These are phyloP conservation scores for Spergularia azorica DNA, from an alignment of 179 eudicot species.

Conservation along the genomic window DNA sequence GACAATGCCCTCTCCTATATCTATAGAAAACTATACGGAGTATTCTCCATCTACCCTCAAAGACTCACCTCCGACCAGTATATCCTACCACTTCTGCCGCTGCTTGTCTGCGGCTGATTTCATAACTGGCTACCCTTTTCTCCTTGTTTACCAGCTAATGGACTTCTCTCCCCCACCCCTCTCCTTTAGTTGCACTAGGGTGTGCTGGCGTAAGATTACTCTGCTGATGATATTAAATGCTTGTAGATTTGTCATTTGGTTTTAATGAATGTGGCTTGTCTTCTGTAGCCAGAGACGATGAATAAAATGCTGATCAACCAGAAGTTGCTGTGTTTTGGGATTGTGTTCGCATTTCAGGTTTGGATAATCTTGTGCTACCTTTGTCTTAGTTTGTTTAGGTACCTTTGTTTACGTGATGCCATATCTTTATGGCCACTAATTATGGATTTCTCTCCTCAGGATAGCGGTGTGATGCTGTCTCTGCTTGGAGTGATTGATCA, in stretches of 20 bases:
- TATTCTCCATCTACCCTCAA: no score
- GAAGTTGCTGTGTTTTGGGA: constrained; percentile 89
- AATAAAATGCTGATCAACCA: constrained; percentile 96
- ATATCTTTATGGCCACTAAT: constrained; percentile 19
- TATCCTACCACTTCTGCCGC: no score
- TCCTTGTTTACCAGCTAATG: no score
- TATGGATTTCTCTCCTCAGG: constrained; percentile 44
- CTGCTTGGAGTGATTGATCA: constrained; percentile 80
- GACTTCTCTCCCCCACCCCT: not conserved
- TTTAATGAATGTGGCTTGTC: constrained; percentile 20
- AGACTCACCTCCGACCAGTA: no score
- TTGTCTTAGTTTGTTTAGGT: constrained; percentile 10
- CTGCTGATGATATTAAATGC: constrained; percentile 4
- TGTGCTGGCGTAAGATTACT: no score
- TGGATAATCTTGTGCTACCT: constrained; percentile 19
- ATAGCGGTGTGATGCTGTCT: constrained; percentile 79
- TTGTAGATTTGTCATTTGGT: not conserved
- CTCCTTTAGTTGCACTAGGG: not conserved
- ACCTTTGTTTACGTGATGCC: not conserved
- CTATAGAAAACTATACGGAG: no score
- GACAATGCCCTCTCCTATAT: no score
- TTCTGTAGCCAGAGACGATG: constrained; percentile 81
- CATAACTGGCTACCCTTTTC: no score
- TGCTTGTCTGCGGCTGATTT: no score
- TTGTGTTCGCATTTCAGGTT: constrained; percentile 90